Conservation (phyloP, 352 stramenopile species). For the Pythium sukuiense region DNA sequence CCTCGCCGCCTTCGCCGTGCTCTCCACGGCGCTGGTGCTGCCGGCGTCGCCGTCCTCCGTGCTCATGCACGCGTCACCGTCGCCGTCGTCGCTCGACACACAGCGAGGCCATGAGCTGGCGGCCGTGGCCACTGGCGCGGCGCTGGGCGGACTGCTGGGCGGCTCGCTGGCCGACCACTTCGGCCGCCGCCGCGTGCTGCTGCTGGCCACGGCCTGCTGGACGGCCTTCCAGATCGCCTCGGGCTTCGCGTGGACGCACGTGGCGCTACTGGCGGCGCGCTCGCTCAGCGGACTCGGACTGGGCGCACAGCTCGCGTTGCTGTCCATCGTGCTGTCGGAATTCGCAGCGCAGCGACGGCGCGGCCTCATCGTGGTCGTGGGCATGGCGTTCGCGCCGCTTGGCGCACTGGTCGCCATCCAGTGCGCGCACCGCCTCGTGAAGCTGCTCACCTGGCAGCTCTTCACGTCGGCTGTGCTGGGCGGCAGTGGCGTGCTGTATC, state of each 20-base stretch:
- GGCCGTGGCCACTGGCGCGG: constrained; percentile 29
- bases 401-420: constrained; percentile 45
- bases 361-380: constrained; percentile 55
- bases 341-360: constrained; percentile 59
- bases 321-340: constrained; percentile 56
- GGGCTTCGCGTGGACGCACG: constrained; percentile 18
- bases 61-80: not conserved
- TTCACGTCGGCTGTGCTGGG: constrained; percentile 30
- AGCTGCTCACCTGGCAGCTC: constrained; percentile 23
- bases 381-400: constrained; percentile 40
- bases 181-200: constrained; percentile 43
- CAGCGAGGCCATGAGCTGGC: constrained; percentile 15
- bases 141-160: constrained; percentile 48
- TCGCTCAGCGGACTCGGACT: constrained; percentile 46
- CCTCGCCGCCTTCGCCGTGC: constrained; percentile 9
- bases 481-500: constrained; percentile 30
- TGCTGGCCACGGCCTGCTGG: constrained; percentile 40
- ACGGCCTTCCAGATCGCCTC: constrained; percentile 34
- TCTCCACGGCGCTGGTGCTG: constrained; percentile 4
- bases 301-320: constrained; percentile 52
- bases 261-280: constrained; percentile 34
- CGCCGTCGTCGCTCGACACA: not conserved
- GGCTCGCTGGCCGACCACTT: constrained; percentile 63
- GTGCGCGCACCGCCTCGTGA: constrained; percentile 30
- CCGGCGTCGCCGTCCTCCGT: not conserved